Evolutionary conservation across 345 rosid genomes (phyloP).

Genomic region (Citrus hindsii): DNA sequence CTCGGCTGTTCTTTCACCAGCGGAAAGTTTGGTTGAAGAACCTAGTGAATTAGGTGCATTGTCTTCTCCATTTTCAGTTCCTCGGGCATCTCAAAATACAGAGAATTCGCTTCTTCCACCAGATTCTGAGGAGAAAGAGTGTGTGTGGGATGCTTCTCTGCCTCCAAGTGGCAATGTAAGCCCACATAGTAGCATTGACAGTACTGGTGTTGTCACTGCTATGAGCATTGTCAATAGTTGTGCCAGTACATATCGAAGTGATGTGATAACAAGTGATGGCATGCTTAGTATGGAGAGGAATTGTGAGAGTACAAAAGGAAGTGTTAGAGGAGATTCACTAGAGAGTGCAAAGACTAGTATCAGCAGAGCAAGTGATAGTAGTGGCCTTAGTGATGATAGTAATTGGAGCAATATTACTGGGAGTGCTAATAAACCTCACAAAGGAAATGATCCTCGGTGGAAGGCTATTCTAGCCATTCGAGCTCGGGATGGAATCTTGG

Average conservation of each 20-base stretch:
- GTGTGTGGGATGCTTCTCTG: constrained; percentile 95
- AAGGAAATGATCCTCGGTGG: constrained; percentile 98
- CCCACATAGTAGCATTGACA: constrained; percentile 81
- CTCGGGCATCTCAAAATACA: constrained; percentile 63
- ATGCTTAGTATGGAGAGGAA: constrained; percentile 67
- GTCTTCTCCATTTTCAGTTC: constrained; percentile 52
- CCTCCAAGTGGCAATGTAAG: constrained; percentile 93
- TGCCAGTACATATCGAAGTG: constrained; percentile 53
- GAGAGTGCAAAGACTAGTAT: constrained; percentile 84
- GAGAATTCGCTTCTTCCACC: constrained; percentile 52
- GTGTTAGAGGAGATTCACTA: constrained; percentile 70
- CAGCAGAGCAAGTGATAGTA: constrained; percentile 79
- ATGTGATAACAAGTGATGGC: constrained; percentile 70
- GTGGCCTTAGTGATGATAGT: constrained; percentile 90
- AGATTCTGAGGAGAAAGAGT: constrained; percentile 83
- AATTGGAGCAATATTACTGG: constrained; percentile 94
- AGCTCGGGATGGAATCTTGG: constrained; percentile 80
- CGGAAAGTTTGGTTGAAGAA: constrained; percentile 71
- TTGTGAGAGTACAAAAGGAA: constrained; percentile 62
- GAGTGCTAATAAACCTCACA: constrained; percentile 91
- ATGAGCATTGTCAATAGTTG: constrained; percentile 86
- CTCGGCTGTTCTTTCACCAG: constrained; percentile 49
- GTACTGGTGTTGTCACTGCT: constrained; percentile 63
- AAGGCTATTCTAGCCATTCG: constrained; percentile 87
- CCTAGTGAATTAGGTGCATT: constrained; percentile 35